Conservation (phyloP, 345 rosid species). For the Populus ilicifolia region DNA sequence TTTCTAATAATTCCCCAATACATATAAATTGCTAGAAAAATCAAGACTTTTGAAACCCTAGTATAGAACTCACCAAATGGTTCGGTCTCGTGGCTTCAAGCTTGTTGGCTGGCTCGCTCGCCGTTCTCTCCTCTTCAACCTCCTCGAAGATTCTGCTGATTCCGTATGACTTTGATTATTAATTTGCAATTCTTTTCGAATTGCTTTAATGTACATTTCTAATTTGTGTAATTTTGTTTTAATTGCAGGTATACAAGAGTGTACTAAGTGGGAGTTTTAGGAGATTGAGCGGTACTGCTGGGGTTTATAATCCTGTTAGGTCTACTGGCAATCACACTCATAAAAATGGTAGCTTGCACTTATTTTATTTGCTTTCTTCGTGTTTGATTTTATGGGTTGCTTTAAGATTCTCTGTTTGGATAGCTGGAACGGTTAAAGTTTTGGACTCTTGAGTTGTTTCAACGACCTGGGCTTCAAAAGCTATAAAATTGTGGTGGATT, state of each 20-base stretch:
- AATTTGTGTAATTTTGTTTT: background rate
- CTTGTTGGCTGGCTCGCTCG: constrained; percentile 49
- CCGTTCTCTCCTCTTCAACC: constrained; percentile 38
- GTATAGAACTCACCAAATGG: constrained; percentile 37
- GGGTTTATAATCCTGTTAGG: constrained; percentile 27
- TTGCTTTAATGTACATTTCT: background rate
- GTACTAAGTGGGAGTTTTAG: constrained; percentile 38
- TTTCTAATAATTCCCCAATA: background rate
- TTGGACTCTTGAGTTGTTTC: background rate
- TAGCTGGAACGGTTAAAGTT: background rate
- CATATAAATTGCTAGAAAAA: background rate
- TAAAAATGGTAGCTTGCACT: constrained; percentile 33
- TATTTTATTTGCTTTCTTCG: background rate
- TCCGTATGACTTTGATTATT: constrained; percentile 27
- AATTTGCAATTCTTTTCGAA: background rate
- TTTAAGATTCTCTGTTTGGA: background rate
- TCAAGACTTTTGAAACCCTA: background rate
- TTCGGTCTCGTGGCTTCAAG: constrained; percentile 56
- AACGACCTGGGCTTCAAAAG: background rate
- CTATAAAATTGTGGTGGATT: background rate
- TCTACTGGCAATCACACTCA: constrained; percentile 25
- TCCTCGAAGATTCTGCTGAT: constrained; percentile 26
- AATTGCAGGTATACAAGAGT: constrained; percentile 40
- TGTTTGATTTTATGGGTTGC: background rate
- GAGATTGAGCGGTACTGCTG: constrained; percentile 33